Evolutionary conservation across 768 basidiomycete species (phyloP), one percentile per base, ranked within the genome.

Genomic region (Podaxis sp.): DNA sequence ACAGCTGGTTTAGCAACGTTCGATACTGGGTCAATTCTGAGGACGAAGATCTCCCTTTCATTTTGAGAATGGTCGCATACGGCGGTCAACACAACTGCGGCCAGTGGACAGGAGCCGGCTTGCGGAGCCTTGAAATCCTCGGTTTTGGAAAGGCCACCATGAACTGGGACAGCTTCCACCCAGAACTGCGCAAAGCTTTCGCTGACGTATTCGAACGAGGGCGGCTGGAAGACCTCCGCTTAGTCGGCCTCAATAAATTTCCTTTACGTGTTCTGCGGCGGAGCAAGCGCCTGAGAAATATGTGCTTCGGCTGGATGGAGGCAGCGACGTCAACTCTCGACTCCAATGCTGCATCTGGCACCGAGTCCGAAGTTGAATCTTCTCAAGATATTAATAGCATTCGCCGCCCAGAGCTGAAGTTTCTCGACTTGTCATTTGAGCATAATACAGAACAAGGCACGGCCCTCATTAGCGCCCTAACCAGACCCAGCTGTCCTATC

Each of bases 271-370:
- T 54, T 33, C 19, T 54, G 13, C 51, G 24, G 4, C 41, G 17
- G n/a, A 47, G 25, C 12, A 24, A 47, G 13, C 27, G 8, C 17
- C 22, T 61, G 12, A 43, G n/a, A 24, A 55, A 47, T 33, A 61
- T 61, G 13, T 61, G 41, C 25, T 61, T 61, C 19, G 60, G 60
- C 19, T 54, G 60, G 60, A 54, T 61, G 60, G 52, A 46, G 9
- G 25, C 19, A 15, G 59, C 22, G 6, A 17, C 25, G 1, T 19
- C 19, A 9, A 36, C 33, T 29, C 52, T 24, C 36, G 40, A 54
- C 27, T 17, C 22, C 19, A 22, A 54, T 33, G 24, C 27, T 2
- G 25, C n/a, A 4, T 27, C 51, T 6, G 52, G 43, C 50, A 15
- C 27, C 33, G 40, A 40, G 22, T 55, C 54, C 9, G 54, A 37